Evolutionary conservation across 805 yeast genomes (phyloP).

Genomic region (Metschnikowia continentalis): DNA sequence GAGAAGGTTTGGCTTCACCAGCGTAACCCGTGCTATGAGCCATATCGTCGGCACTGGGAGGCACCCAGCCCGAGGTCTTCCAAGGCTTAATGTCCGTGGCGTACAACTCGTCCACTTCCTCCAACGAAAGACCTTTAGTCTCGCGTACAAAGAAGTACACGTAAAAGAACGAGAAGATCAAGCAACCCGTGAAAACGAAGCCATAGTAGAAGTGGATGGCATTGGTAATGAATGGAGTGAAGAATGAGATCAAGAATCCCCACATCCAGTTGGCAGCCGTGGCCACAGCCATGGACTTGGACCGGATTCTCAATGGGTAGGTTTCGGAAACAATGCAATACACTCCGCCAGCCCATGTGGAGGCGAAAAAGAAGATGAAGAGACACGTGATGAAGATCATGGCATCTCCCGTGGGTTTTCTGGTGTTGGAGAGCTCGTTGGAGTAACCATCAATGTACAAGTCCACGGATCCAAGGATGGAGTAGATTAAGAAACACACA

Average conservation of each 20-base stretch:
- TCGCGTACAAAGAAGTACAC: conserved; percentile 72
- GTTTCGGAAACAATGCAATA: conserved; percentile 65
- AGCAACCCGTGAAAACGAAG: conserved; percentile 60
- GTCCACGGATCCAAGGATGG: conserved; percentile 54
- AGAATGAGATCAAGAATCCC: conserved; percentile 59
- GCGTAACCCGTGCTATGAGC: conserved; percentile 38
- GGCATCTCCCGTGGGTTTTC: conserved; percentile 51
- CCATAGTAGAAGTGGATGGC: conserved; percentile 66
- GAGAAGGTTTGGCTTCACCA: conserved; percentile 27
- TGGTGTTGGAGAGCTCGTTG: conserved; percentile 21
- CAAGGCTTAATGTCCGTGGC: conserved; percentile 36
- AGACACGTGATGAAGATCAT: conserved; percentile 65
- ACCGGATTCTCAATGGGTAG: conserved; percentile 62
- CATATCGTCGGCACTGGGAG: conserved; percentile 38
- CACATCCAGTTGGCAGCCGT: conserved; percentile 64
- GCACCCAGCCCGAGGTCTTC: conserved; percentile 49
- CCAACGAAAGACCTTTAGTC: conserved; percentile 77
- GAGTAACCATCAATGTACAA: conserved; percentile 37
- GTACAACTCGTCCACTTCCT: conserved; percentile 74
- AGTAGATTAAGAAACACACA: conserved; percentile 53
- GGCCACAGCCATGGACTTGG: conserved; percentile 61
- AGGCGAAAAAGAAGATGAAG: conserved; percentile 63
- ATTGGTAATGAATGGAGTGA: conserved; percentile 61
- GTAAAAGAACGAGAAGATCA: conserved; percentile 59
- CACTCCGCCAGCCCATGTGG: conserved; percentile 73